Conservation (phyloP, 768 basidiomycete genomes). For the Pleurotus salmoneostramineus region DNA sequence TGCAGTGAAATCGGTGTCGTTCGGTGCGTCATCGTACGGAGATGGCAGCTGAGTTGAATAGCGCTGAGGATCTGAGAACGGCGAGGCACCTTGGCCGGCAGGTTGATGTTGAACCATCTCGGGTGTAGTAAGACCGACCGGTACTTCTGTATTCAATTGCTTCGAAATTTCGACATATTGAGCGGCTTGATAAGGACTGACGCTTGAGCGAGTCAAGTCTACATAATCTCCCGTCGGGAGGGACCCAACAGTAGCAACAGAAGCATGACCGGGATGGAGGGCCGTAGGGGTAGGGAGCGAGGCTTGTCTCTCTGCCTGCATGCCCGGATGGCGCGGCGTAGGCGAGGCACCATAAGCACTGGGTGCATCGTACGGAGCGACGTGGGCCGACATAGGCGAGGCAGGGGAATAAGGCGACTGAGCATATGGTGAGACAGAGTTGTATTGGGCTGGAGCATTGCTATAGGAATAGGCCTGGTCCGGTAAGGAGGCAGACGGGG, state of each 20-base stretch:
- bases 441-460: background rate
- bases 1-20: conserved; percentile 22
- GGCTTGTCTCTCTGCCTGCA: background rate
- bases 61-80: conserved; percentile 21
- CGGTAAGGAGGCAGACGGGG: background rate
- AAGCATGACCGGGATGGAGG: background rate
- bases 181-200: conserved; percentile 70
- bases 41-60: background rate
- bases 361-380: background rate
- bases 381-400: background rate
- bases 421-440: conserved; percentile 1
- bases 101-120: conserved; percentile 15
- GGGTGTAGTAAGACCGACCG: conserved; percentile 28
- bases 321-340: too few relatives aligned
- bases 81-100: conserved; percentile 16
- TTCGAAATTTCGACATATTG: conserved; percentile 73
- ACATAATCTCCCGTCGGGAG: conserved; percentile 44
- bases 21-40: conserved; percentile 4
- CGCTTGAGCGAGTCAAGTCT: conserved; percentile 63
- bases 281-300: background rate
- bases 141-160: conserved; percentile 41
- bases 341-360: background rate
- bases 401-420: conserved; percentile 1
- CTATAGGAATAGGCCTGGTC: background rate
- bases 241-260: conserved; percentile 9